Base-by-base conservation (phyloP, 2,329 filamentous ascomycete genomes). In the Colletotrichum sp. region DNA sequence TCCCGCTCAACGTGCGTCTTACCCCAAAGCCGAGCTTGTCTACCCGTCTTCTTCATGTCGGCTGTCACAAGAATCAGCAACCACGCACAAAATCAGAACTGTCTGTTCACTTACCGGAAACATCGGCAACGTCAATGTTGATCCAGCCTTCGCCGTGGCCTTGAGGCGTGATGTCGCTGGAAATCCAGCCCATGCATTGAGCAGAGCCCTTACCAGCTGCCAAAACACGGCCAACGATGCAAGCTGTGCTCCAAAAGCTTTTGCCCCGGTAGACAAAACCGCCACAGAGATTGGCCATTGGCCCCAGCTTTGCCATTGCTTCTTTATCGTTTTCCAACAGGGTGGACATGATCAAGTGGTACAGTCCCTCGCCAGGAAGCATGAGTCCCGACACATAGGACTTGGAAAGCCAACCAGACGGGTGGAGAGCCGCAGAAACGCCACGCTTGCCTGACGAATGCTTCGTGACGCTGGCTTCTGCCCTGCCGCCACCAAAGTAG, bases 181-280 rank as follows among this genome's bases (percentile, higher is more conserved):
- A 93, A 69, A 94, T 87, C 92, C 92, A 93, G 67, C 92, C 92
- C 91, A 94, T 92, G 80, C 92, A 92, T 80, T 94, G 92, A 0
- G 88, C 88, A 18, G 92, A 89, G 4, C 91, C 92, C 69, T 88
- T 88, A 9, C 91, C 90, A 32, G 92, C 92, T 34, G 92, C 92
- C 39, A 94, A 84, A 5, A 94, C 91, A 32, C 92, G 89, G 5
- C 92, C 92, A 12, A 94, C 89, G 57, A 94, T 87, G 80, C 92
- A 93, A 15, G 89, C 87, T 2, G 90, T 93, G 82, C 92, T 94
- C 92, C 92, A 94, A 81, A 93, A 94, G 77, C 92, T 94, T 85
- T 91, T 92, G 3, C 88, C 88, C 6, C 82, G 84, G 79, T 93
- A 93, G 5, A 93, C 87, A 77, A 94, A 94, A 0, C 93, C 92